These are phyloP conservation scores for Melanomma pulvis-pyrius DNA, from an alignment of 495 filamentous ascomycete genomes.

Conservation along the genomic window DNA sequence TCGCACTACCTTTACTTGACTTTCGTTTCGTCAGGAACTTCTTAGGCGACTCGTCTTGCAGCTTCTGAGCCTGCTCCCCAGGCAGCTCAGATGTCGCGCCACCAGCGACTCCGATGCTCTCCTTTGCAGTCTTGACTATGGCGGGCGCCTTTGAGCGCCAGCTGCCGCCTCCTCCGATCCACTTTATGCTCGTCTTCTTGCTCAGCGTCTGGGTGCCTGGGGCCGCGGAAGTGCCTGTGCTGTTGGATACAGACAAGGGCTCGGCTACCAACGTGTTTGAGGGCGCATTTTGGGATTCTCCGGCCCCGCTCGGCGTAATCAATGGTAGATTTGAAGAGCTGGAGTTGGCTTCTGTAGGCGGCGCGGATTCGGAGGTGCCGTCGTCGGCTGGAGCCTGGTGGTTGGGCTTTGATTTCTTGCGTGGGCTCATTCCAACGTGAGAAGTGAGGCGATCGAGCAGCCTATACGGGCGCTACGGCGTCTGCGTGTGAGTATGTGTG, in stretches of 20 bases:
- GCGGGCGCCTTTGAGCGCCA: slow-evolving; percentile 47
- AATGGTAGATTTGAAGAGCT: neutral
- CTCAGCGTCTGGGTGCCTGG: slow-evolving; percentile 11
- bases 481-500: neutral
- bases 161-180: slow-evolving; percentile 39
- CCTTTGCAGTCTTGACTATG: slow-evolving; percentile 39
- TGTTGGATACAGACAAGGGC: neutral
- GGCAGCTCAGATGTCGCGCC: slow-evolving; percentile 41
- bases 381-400: slow-evolving; percentile 29
- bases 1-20: slow-evolving; percentile 43
- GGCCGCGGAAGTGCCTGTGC: neutral
- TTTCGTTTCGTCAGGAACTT: slow-evolving; percentile 41
- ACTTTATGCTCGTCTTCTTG: slow-evolving; percentile 35
- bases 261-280: slow-evolving; percentile 16
- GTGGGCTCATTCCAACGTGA: slow-evolving; percentile 37
- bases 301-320: slow-evolving; percentile 4
- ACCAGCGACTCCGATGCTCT: slow-evolving; percentile 44
- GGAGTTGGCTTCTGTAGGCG: neutral
- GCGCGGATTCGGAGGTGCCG: neutral
- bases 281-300: slow-evolving; percentile 1
- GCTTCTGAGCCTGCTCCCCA: slow-evolving; percentile 24
- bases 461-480: slow-evolving; percentile 5
- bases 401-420: slow-evolving; percentile 47
- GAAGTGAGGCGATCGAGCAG: slow-evolving; percentile 6
- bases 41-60: slow-evolving; percentile 23